Evolutionary conservation across 2,329 filamentous ascomycete genomes (phyloP).

Genomic region (Diaporthe eres): DNA sequence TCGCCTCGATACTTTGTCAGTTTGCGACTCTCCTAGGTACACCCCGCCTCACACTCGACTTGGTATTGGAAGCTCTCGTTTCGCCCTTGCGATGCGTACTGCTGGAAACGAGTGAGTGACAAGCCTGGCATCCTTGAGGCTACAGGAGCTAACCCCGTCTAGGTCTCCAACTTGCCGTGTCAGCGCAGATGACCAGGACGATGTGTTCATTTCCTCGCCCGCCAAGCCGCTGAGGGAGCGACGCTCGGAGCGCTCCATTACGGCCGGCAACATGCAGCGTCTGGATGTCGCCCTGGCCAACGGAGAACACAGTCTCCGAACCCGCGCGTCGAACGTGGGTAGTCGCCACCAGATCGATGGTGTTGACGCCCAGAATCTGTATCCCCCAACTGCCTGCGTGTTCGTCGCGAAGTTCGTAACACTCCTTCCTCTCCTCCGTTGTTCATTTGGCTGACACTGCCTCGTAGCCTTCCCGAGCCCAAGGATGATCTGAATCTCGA

Average conservation of each 20-base stretch:
- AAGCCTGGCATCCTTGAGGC: not conserved
- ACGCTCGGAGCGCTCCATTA: conserved; percentile 27
- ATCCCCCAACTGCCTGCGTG: conserved; percentile 70
- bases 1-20: conserved; percentile 27
- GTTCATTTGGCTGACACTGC: conserved; percentile 39
- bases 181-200: conserved; percentile 20
- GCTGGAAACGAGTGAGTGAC: conserved; percentile 21
- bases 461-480: conserved; percentile 66
- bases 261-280: conserved; percentile 23
- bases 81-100: conserved; percentile 23
- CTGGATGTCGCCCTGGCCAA: conserved; percentile 33
- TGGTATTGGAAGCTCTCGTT: conserved; percentile 19
- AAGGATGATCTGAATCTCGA: conserved; percentile 66
- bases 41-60: conserved; percentile 36
- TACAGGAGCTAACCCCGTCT: not conserved
- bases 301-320: conserved; percentile 32
- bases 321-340: conserved; percentile 40
- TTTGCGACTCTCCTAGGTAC: conserved; percentile 33
- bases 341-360: conserved; percentile 44
- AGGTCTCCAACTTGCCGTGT: conserved; percentile 20
- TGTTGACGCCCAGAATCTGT: conserved; percentile 66
- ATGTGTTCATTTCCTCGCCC: conserved; percentile 36
- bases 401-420: conserved; percentile 76
- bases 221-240: conserved; percentile 27
- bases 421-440: not conserved